Evolutionary conservation across 2,329 filamentous ascomycete genomes (phyloP), one percentile per base, ranked within the genome.

Genomic region (Xylaria sp.): DNA sequence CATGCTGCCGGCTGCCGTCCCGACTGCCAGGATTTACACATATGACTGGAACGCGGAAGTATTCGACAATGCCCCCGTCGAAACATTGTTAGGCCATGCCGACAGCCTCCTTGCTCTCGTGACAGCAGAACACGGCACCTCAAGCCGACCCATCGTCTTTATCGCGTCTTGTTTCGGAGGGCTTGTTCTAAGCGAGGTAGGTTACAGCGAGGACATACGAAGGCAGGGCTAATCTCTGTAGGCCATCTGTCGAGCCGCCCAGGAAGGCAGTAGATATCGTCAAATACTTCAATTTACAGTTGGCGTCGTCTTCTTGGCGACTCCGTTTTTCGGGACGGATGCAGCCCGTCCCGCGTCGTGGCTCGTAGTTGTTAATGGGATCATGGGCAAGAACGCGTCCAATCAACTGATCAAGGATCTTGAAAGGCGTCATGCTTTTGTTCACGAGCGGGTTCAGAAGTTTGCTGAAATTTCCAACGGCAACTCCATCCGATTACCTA

Each of bases 101-200:
- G 59, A 59, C 46, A 62, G 41, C 19, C 50, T 62, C 13, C 59
- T 63, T 20, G 47, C 11, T 16, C 57, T 56, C 40, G 24, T 62
- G 22, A 34, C 48, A 17, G 50, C 37, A 39, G 47, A 54, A 44
- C 57, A 49, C 16, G 41, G 49, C 22, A 47, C 44, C 17, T 45
- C 44, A 46, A 24, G 39, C 26, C 54, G 59, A 40, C 60, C 61
- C 2, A 58, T 63, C 20, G 53, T 63, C 43, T 63, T 63, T 39
- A 52, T 63, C 26, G 61, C 61, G 20, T 63, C 61, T 38, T 63
- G 60, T 52, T 61, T 63, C 49, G 59, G 59, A 17, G 59, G 60
- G 2, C 57, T 63, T 44, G 44, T 63, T 20, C 44, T 62, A 22
- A 54, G 50, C 19, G 53, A 62, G 52, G 59, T 61, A 59, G 37